Percentiles rank a stretch among this genome's conserved stretches.
Conservation (phyloP, 1,139 yeast genomes). For the Candida mesenterica region DNA sequence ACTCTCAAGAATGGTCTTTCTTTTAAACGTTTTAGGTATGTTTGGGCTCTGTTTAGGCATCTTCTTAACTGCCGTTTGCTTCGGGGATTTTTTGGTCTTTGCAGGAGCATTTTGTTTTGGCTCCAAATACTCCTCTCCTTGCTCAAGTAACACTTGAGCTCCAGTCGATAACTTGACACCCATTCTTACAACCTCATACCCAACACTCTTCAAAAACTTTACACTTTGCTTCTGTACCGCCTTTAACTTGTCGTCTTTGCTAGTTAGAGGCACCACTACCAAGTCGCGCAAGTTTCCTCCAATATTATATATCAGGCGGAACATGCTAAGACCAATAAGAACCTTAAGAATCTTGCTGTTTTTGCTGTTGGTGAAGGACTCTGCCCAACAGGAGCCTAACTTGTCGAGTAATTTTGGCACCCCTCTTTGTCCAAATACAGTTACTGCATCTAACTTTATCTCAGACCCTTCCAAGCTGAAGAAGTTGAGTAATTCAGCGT, state of each 20-base stretch:
- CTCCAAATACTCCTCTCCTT: conserved; percentile 64
- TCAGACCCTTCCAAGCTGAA: conserved; percentile 86
- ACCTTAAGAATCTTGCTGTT: conserved; percentile 55
- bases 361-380: conserved; percentile 79
- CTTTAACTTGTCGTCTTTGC: conserved; percentile 59
- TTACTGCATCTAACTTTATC: conserved; percentile 58
- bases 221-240: conserved; percentile 76
- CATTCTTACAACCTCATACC: conserved; percentile 74
- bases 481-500: conserved; percentile 83
- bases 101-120: background rate
- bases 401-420: conserved; percentile 54
- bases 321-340: conserved; percentile 79
- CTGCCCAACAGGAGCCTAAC: conserved; percentile 76
- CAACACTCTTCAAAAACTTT: conserved; percentile 75
- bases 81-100: background rate
- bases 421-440: conserved; percentile 76
- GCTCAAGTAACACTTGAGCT: conserved; percentile 78
- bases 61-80: background rate
- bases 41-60: background rate
- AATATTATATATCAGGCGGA: conserved; percentile 71
- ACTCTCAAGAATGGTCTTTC: conserved; percentile 18
- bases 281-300: conserved; percentile 78
- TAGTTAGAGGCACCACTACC: conserved; percentile 69
- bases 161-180: conserved; percentile 90
- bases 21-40: conserved; percentile 1